A percentile compares a stretch with the other conserved stretches of the same genome.
Evolutionary conservation across 2,329 filamentous ascomycete genomes (phyloP).

Genomic region (Penicillium sp.): DNA sequence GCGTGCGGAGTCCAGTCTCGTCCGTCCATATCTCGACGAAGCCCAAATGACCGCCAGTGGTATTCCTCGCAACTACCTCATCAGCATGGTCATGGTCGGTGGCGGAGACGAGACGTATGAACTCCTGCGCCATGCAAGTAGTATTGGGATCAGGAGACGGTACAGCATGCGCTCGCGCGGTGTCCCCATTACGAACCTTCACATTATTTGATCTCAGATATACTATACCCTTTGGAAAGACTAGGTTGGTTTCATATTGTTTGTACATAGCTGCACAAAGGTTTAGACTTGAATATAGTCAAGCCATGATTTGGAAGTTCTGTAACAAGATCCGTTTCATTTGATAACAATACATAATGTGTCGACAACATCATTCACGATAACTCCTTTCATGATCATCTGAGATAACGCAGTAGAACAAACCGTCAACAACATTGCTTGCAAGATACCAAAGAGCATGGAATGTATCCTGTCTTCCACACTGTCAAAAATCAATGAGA

Average conservation of each 20-base stretch:
- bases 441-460: too few species aligned
- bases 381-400: too few species aligned
- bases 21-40: constrained; percentile 70
- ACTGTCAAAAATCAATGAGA: not conserved
- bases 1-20: constrained; percentile 42
- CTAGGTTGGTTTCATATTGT: too few species aligned
- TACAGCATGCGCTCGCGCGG: constrained; percentile 81
- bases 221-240: constrained; percentile 14
- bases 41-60: constrained; percentile 68
- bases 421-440: too few species aligned
- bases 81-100: constrained; percentile 79
- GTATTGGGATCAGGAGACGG: constrained; percentile 70
- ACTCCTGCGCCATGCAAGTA: constrained; percentile 59
- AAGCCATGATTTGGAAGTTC: too few species aligned
- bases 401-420: too few species aligned
- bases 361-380: too few species aligned
- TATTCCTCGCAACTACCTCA: constrained; percentile 64
- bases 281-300: constrained; percentile 8
- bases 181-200: constrained; percentile 70
- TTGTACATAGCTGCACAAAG: not conserved
- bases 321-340: too few species aligned
- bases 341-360: not conserved
- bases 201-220: constrained; percentile 53
- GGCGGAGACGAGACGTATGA: constrained; percentile 65
- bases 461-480: too few species aligned